Evolutionary conservation across 768 basidiomycete genomes (phyloP).

Genomic region (Porpolomopsis calyptriformis): DNA sequence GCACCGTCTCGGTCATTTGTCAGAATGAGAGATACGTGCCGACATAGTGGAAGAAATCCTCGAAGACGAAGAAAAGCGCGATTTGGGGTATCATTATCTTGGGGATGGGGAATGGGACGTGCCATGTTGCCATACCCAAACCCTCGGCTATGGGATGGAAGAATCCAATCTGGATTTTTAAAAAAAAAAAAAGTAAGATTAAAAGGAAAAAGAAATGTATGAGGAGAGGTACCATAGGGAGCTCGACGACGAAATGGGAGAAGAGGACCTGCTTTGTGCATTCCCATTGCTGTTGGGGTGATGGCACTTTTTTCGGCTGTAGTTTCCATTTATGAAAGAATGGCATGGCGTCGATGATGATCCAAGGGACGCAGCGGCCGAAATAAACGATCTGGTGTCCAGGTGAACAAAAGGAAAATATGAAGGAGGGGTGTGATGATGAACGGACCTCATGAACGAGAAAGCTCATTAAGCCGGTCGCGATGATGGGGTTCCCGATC

Average conservation of each 20-base stretch:
- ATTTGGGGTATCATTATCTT: constrained; percentile 66
- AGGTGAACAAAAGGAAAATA: not conserved
- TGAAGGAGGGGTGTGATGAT: not conserved
- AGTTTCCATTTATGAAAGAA: constrained; percentile 94
- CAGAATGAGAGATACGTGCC: constrained; percentile 31
- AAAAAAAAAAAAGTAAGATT: not conserved
- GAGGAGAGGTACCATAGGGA: constrained; percentile 60
- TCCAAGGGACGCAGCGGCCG: constrained; percentile 89
- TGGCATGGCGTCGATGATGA: constrained; percentile 88
- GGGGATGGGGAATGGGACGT: constrained; percentile 81
- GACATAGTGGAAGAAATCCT: constrained; percentile 92
- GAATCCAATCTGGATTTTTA: constrained; percentile 61
- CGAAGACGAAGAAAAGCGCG: constrained; percentile 86
- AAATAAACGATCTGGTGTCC: constrained; percentile 79
- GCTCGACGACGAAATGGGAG: constrained; percentile 92
- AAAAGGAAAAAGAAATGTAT: not conserved
- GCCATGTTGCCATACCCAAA: constrained; percentile 85
- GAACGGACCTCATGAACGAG: constrained; percentile 79
- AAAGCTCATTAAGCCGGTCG: constrained; percentile 90
- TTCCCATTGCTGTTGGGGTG: constrained; percentile 79
- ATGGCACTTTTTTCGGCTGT: constrained; percentile 77
- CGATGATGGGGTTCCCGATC: constrained; percentile 83
- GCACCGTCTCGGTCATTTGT: too few relatives aligned
- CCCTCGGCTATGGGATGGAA: constrained; percentile 85
- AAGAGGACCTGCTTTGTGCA: constrained; percentile 91